A percentile compares a stretch with the other conserved stretches of the same genome.
phyloP scores from a whole-genome alignment of 495 filamentous ascomycete genomes.

The Talaromyces nanjingensis region DNA sequence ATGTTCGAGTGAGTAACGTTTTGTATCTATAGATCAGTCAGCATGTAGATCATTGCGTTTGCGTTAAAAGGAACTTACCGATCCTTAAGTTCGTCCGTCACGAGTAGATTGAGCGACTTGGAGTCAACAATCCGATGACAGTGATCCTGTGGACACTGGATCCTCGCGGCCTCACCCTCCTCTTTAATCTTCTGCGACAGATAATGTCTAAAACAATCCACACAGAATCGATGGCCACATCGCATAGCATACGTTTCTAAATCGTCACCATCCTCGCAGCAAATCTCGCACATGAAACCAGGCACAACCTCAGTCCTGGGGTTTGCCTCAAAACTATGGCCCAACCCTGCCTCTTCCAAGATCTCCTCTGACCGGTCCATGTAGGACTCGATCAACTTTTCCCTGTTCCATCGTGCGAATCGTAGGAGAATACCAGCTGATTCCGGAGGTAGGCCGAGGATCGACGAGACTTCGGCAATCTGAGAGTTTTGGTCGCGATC shows the following conservation, averaged over 20 bases:
- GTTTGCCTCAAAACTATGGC: conserved; percentile 50
- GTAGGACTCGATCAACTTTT: conserved; percentile 86
- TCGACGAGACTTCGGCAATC: conserved; percentile 79
- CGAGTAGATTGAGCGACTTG: conserved; percentile 75
- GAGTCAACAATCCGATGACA: conserved; percentile 91
- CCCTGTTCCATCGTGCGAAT: conserved; percentile 89
- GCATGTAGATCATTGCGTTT: no score
- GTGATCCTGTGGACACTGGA: conserved; percentile 82
- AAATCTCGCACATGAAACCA: conserved; percentile 89
- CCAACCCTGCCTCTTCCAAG: conserved; percentile 80
- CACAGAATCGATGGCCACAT: conserved; percentile 93
- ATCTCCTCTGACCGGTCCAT: conserved; percentile 77
- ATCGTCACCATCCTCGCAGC: conserved; percentile 78
- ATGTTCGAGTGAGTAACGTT: conserved; percentile 81
- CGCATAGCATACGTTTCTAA: conserved; percentile 92
- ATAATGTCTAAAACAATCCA: conserved; percentile 88
- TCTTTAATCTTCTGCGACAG: conserved; percentile 84
- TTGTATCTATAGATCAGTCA: conserved; percentile 54
- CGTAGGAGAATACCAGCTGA: conserved; percentile 83
- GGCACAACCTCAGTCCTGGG: conserved; percentile 62
- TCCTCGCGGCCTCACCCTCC: conserved; percentile 90
- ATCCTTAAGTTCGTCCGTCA: conserved; percentile 62
- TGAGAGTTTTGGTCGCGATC: conserved; percentile 75
- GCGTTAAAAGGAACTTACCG: conserved; percentile 36
- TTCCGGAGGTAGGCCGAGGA: conserved; percentile 80